phyloP scores from a whole-genome alignment of 2,329 filamentous ascomycete genomes.

The Alternaria hordeiaustralica region DNA sequence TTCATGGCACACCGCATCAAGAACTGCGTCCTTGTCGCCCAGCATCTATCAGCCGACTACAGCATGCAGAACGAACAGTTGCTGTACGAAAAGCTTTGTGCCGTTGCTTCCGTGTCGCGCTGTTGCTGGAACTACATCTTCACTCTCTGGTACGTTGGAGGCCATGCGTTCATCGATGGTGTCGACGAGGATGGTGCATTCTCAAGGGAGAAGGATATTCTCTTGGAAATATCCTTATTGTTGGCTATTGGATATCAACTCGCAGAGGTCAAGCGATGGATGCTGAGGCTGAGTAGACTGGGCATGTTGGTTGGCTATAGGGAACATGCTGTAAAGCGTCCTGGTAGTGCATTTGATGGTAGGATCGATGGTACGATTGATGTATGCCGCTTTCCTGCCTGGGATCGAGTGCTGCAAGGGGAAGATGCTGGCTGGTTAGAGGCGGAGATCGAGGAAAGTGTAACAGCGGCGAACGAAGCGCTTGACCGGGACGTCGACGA shows the following conservation, averaged over 20 bases:
- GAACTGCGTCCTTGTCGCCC: background rate
- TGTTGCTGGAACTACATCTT: background rate
- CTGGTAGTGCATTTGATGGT: background rate
- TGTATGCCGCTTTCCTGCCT: background rate
- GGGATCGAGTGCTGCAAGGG: background rate
- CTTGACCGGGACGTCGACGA: background rate
- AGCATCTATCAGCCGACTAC: background rate
- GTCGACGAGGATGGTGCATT: background rate
- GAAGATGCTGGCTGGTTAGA: background rate
- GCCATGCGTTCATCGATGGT: background rate
- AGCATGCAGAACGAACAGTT: background rate
- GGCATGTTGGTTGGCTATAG: slow-evolving; percentile 6
- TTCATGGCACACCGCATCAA: background rate
- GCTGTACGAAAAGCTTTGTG: background rate
- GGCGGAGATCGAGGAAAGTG: background rate
- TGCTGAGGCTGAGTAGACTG: slow-evolving; percentile 1
- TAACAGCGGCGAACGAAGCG: background rate
- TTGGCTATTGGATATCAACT: slow-evolving; percentile 7
- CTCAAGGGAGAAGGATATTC: background rate
- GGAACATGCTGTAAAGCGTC: background rate
- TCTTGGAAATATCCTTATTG: slow-evolving; percentile 6
- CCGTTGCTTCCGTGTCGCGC: background rate
- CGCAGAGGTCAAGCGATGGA: background rate
- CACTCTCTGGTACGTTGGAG: background rate
- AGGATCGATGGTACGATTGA: background rate